Evolutionary conservation across 1,284 basidiomycete species (phyloP).

Genomic region (Polyporus tsugae): DNA sequence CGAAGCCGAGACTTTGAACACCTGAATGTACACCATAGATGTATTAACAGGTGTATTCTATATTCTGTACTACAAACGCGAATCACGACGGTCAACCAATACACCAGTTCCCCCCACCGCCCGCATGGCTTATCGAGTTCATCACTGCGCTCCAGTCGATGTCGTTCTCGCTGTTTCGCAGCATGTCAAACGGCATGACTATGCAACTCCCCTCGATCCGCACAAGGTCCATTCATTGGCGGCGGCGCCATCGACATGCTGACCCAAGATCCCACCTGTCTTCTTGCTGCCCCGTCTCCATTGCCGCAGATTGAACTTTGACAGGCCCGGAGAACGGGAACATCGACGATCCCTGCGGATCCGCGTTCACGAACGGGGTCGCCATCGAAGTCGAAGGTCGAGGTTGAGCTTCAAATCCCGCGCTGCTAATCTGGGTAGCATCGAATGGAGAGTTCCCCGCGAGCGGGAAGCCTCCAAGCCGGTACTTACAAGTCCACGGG

Average conservation of each 20-base stretch:
- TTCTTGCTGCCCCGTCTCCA: conserved; percentile 1
- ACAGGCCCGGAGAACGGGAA: neutral
- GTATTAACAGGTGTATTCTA: neutral
- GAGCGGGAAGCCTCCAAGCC: neutral
- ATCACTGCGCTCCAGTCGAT: conserved; percentile 19
- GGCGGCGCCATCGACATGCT: neutral
- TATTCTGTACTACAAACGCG: neutral
- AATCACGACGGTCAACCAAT: neutral
- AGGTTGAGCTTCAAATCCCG: neutral
- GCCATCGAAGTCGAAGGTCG: neutral
- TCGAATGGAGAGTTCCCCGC: neutral
- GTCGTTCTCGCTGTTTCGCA: conserved; percentile 32
- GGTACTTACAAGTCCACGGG: neutral
- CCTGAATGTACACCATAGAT: neutral
- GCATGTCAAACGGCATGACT: conserved; percentile 36
- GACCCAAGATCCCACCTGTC: conserved; percentile 3
- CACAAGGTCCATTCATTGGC: conserved; percentile 9
- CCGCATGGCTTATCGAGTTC: neutral
- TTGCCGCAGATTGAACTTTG: neutral
- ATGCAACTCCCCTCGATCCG: conserved; percentile 8
- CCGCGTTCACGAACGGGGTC: neutral
- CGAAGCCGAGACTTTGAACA: neutral
- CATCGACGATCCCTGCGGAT: neutral
- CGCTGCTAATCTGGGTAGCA: neutral
- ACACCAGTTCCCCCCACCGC: neutral